Evolutionary conservation across 306 rosid species (phyloP).

Genomic region (Vigna trinervia): DNA sequence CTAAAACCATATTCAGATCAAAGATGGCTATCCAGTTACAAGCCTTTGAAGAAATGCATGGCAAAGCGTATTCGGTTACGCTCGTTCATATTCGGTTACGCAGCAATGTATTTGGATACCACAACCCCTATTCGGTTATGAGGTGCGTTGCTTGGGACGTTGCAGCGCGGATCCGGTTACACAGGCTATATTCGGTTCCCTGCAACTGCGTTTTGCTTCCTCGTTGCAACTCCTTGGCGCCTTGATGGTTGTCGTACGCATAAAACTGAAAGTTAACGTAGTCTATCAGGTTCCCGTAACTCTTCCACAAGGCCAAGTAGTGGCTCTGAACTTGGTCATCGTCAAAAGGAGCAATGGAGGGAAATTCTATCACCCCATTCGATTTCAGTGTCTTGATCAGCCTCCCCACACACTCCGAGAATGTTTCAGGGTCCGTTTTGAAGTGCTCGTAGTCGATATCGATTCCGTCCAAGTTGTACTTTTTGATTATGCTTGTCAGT

Average conservation of each 20-base stretch:
- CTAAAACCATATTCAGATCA: too few relatives aligned
- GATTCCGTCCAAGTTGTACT: constrained; percentile 69
- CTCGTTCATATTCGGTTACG: too few relatives aligned
- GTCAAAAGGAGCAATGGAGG: constrained; percentile 86
- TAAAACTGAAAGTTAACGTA: constrained; percentile 88
- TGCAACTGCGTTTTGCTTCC: too few relatives aligned
- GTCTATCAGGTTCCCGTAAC: constrained; percentile 65
- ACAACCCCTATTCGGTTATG: too few relatives aligned
- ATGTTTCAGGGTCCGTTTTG: constrained; percentile 59
- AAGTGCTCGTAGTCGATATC: constrained; percentile 86
- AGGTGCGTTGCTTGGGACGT: too few relatives aligned
- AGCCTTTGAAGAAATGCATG: too few relatives aligned
- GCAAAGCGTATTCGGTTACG: too few relatives aligned
- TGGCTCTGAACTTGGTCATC: constrained; percentile 67
- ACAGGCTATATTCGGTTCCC: too few relatives aligned
- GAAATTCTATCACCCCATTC: constrained; percentile 60
- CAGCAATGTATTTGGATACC: too few relatives aligned
- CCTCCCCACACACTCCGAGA: constrained; percentile 69
- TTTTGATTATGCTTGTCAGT: constrained; percentile 67
- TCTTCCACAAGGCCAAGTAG: constrained; percentile 70
- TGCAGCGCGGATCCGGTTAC: too few relatives aligned
- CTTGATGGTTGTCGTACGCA: constrained; percentile 58
- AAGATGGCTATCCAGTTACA: too few relatives aligned
- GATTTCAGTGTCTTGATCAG: constrained; percentile 61
- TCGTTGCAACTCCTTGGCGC: too few relatives aligned